Base-by-base conservation (phyloP, 441 rosid species). In the Euphorbia corollata region DNA sequence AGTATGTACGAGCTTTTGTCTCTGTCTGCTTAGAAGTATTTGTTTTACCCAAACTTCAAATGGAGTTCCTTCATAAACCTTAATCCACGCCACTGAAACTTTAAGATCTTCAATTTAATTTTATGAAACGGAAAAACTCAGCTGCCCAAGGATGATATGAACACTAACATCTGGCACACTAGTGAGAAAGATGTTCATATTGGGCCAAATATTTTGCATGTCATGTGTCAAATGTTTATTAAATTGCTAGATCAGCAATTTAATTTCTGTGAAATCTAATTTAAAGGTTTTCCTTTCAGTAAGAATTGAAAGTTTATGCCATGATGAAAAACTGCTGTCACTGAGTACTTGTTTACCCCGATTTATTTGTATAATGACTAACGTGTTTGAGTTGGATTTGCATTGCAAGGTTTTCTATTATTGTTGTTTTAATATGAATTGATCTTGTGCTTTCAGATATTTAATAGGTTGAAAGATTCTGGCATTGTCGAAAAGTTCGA, bases 381-480 rank as follows among this genome's bases (percentile, higher is more conserved):
- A 27, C 32, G 8, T 18, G 19, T 55, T 45, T 62, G 53, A 53
- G 57, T 27, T 38, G 38, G 18, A 5, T 19, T 4, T n/a, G 34
- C 4, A 16, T 24, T 8, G 50, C 0, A 12, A 39, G 68, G 8
- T 65, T 30, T 51, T 64, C 15, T 38, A 58, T 68, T 61, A n/a
- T 32, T 66, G 43, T 27, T 23, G 2, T 64, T 60, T 20, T 45
- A 22, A 59, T 64, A 9, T 41, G 23, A 59, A 70, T 38, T 48
- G 43, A 38, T 45, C 6, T 47, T 60, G 51, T 74, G 18, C 65
- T 68, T 50, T 27, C 71, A 82, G 84, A 66, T 82, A 68, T 80
- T 71, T 67, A 50, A 50, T 45, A 80, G 81, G 64, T 75, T 84
- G 78, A 84, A 70, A 72, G 81, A 82, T 69, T 82, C 80, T 15